Percentiles rank a stretch among this genome's conserved stretches.
These are phyloP conservation scores for Parmelia sp. DNA, from an alignment of 495 filamentous ascomycete species.

Conservation along the genomic window DNA sequence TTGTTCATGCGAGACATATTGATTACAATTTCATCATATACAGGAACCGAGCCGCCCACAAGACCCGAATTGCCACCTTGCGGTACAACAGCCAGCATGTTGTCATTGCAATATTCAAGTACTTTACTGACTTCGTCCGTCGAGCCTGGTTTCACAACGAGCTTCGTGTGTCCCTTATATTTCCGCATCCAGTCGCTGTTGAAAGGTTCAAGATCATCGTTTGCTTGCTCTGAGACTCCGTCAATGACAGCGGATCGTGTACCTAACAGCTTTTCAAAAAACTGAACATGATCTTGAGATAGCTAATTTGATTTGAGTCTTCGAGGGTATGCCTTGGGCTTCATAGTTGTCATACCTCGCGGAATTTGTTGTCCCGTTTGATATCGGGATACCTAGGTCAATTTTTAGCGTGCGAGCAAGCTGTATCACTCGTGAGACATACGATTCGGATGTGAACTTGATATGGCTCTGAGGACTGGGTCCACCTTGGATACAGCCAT, in stretches of 20 bases:
- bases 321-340: not conserved
- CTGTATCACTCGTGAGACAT: constrained; percentile 12
- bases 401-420: not conserved
- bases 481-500: constrained; percentile 29
- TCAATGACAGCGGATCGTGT: constrained; percentile 74
- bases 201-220: constrained; percentile 81
- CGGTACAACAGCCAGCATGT: constrained; percentile 87
- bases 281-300: constrained; percentile 67
- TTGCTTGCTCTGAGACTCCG: constrained; percentile 63
- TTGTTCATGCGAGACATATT: constrained; percentile 81
- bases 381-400: constrained; percentile 64
- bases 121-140: constrained; percentile 84
- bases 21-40: constrained; percentile 97
- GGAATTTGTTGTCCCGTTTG: constrained; percentile 69
- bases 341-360: constrained; percentile 32
- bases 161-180: constrained; percentile 80
- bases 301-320: constrained; percentile 35
- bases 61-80: constrained; percentile 96
- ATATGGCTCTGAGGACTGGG: constrained; percentile 45
- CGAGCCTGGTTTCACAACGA: constrained; percentile 77
- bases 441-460: constrained; percentile 74
- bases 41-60: constrained; percentile 88
- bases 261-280: constrained; percentile 72
- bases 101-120: constrained; percentile 86
- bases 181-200: constrained; percentile 99